phyloP scores from a whole-genome alignment of 2,329 filamentous ascomycete species.

The Fusarium setosum region DNA sequence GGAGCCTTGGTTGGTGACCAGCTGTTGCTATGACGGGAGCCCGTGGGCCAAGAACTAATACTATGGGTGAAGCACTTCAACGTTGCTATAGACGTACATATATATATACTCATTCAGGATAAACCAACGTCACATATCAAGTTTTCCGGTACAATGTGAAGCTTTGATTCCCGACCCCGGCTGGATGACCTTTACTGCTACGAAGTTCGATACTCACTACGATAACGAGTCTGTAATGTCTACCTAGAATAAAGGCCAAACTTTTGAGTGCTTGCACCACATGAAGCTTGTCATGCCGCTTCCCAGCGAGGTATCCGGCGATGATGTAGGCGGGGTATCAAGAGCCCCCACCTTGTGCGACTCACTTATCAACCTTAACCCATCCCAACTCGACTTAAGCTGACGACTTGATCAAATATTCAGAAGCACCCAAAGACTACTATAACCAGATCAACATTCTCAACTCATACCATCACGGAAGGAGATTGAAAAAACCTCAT shows the following conservation, averaged over 20 bases:
- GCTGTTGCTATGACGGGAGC: background rate
- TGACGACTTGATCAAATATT: background rate
- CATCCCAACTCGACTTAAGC: constrained; percentile 24
- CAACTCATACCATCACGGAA: background rate
- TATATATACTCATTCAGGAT: background rate
- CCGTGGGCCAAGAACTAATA: background rate
- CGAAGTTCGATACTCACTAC: no score
- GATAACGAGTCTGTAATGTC: no score
- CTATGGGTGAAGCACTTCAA: no score
- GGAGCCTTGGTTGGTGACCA: background rate
- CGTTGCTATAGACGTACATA: background rate
- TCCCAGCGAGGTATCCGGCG: constrained; percentile 12
- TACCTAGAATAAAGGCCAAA: no score
- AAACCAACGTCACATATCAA: no score
- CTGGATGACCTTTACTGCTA: no score
- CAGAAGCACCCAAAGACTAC: background rate
- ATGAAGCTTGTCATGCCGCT: no score
- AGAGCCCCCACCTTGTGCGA: constrained; percentile 30
- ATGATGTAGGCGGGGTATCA: constrained; percentile 37
- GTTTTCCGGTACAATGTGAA: no score
- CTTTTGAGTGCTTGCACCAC: no score
- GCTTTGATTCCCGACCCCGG: no score
- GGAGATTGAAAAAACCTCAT: background rate
- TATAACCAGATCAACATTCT: background rate
- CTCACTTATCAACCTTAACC: constrained; percentile 19